Conservation (phyloP, 352 stramenopile genomes). For the Blastocystis sp. region DNA sequence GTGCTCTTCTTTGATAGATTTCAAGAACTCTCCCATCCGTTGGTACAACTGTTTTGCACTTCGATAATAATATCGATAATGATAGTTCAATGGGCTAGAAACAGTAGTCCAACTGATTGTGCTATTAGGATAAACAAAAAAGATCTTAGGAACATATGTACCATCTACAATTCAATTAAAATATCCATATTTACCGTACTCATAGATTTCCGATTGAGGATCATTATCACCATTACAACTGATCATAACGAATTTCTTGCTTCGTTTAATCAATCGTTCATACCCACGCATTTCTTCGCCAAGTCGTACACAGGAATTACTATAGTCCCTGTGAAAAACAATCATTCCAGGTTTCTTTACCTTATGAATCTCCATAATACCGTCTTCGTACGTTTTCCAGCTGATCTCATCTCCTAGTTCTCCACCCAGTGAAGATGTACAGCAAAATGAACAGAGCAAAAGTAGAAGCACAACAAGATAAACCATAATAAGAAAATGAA, state of each 20-base stretch:
- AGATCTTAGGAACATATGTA: neutral
- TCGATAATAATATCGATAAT: conserved; percentile 58
- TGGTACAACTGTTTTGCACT: neutral
- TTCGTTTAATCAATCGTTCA: neutral
- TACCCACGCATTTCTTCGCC: neutral
- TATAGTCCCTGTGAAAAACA: conserved; percentile 29
- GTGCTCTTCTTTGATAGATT: neutral
- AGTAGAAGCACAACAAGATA: neutral
- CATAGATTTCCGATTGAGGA: neutral
- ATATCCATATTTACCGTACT: neutral
- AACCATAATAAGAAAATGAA: neutral
- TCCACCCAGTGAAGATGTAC: neutral
- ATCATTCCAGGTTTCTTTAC: conserved; percentile 22
- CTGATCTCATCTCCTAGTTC: neutral
- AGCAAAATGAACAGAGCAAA: neutral
- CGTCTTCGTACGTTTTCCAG: conserved; percentile 18
- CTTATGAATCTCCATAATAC: neutral
- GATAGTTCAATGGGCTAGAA: conserved; percentile 12
- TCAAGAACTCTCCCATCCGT: conserved; percentile 20
- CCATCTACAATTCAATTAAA: neutral
- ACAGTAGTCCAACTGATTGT: neutral
- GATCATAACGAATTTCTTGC: conserved; percentile 38
- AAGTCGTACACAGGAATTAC: neutral
- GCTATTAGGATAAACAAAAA: conserved; percentile 39
- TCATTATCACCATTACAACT: conserved; percentile 21